A percentile compares a stretch with the other conserved stretches of the same genome.
Conservation (phyloP, 768 basidiomycete genomes). For the Suillus alpinus region DNA sequence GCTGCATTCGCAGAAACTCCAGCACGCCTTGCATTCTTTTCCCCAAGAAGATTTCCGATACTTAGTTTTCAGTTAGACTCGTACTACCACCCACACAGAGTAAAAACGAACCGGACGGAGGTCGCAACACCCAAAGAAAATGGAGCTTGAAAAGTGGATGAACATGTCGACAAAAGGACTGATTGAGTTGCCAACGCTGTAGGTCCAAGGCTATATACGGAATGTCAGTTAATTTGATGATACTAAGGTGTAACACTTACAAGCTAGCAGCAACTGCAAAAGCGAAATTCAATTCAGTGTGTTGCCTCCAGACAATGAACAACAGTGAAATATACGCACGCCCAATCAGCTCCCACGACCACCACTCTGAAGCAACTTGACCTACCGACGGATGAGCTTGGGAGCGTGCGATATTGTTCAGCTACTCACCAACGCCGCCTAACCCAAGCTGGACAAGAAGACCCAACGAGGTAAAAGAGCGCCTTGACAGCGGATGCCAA, state of each 20-base stretch:
- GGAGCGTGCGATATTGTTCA: not conserved
- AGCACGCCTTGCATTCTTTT: slow-evolving; percentile 70
- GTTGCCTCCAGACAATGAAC: not conserved
- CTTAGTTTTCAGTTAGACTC: slow-evolving; percentile 33
- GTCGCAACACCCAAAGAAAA: slow-evolving; percentile 79
- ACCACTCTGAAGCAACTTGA: slow-evolving; percentile 91
- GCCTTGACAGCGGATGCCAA: slow-evolving; percentile 74
- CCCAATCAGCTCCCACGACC: slow-evolving; percentile 91
- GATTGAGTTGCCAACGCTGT: slow-evolving; percentile 84
- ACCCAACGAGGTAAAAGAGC: slow-evolving; percentile 63
- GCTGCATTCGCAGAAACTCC: slow-evolving; percentile 63
- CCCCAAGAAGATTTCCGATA: slow-evolving; percentile 87
- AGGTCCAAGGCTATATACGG: slow-evolving; percentile 64
- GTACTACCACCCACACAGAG: not conserved
- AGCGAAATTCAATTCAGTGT: slow-evolving; percentile 6
- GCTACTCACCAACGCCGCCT: slow-evolving; percentile 64
- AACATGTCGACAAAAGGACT: slow-evolving; percentile 72
- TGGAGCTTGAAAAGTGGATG: slow-evolving; percentile 79
- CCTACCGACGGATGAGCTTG: slow-evolving; percentile 30
- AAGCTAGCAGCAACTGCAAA: slow-evolving; percentile 50
- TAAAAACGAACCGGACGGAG: slow-evolving; percentile 65
- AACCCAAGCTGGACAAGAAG: slow-evolving; percentile 73
- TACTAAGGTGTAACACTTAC: slow-evolving; percentile 27
- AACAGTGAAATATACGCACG: slow-evolving; percentile 18
- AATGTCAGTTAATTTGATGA: slow-evolving; percentile 17